Evolutionary conservation across 495 filamentous ascomycete species (phyloP).

Genomic region (Podospora pseudocomata): DNA sequence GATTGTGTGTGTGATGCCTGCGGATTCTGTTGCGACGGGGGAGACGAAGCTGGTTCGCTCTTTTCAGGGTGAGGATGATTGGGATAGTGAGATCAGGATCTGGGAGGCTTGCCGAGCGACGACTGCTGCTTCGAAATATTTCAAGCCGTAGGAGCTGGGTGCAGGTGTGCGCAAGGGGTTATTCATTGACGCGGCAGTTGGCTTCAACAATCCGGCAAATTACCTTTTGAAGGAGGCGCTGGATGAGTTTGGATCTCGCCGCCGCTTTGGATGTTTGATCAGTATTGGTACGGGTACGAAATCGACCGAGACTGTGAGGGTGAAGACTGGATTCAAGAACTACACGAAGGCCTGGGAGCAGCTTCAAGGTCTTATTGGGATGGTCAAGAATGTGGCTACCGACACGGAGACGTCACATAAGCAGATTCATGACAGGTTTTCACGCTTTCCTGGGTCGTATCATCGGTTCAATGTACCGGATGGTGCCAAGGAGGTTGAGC

Average conservation of each 20-base stretch:
- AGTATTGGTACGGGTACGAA: conserved; percentile 23
- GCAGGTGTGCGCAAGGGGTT: not conserved
- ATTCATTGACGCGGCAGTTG: conserved; percentile 31
- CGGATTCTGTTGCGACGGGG: not conserved
- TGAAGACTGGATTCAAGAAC: not conserved
- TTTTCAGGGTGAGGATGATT: conserved; percentile 8
- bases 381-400: too few relatives aligned
- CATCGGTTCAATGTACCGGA: conserved; percentile 41
- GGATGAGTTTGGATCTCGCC: conserved; percentile 1
- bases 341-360: too few relatives aligned
- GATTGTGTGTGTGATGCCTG: conserved; percentile 21
- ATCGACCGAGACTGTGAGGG: not conserved
- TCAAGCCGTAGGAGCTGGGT: not conserved
- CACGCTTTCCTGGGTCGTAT: conserved; percentile 5
- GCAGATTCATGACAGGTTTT: too few relatives aligned
- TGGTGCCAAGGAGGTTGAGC: conserved; percentile 69
- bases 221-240: conserved; percentile 22
- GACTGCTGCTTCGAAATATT: conserved; percentile 19
- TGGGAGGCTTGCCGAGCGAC: conserved; percentile 24
- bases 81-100: conserved; percentile 15
- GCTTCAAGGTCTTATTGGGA: too few relatives aligned
- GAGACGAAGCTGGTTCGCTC: conserved; percentile 6
- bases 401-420: too few relatives aligned
- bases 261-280: conserved; percentile 15
- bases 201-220: conserved; percentile 28